Evolutionary conservation across 331 rosid genomes (phyloP).

Genomic region (Prunus yedoensis): DNA sequence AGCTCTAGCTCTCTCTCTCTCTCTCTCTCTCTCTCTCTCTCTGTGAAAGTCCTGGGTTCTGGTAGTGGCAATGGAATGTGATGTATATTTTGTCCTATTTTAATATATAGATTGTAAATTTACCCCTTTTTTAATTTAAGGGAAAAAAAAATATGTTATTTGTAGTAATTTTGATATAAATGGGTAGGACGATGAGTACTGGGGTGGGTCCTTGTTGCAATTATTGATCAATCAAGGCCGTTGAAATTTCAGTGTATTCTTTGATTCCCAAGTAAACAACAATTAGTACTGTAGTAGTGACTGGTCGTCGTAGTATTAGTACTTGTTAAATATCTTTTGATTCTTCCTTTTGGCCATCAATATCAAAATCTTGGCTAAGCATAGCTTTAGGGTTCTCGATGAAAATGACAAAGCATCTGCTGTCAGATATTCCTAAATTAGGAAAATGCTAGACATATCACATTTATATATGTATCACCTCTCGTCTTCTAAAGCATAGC

Average conservation of each 20-base stretch:
- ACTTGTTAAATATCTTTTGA: not conserved
- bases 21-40: not conserved
- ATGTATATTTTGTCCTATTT: not conserved
- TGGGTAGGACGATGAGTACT: constrained; percentile 7
- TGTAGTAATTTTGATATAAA: not conserved
- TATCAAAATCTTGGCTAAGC: not conserved
- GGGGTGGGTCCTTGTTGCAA: constrained; percentile 10
- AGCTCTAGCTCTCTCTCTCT: not conserved
- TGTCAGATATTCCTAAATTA: no score
- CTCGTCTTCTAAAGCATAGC: no score
- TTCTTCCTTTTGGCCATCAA: not conserved
- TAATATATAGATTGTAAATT: not conserved
- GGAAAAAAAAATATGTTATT: not conserved
- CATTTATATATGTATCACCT: no score
- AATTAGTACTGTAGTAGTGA: not conserved
- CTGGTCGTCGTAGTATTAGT: not conserved
- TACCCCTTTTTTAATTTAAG: not conserved
- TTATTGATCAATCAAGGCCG: constrained; percentile 24
- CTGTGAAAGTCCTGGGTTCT: not conserved
- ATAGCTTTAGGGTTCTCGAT: not conserved
- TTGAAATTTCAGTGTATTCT: constrained; percentile 11
- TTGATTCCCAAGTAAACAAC: not conserved
- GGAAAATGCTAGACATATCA: no score
- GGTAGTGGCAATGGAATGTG: not conserved
- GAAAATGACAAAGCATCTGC: not conserved